phyloP scores from a whole-genome alignment of 345 rosid species.

The Mallotus nudiflorus region DNA sequence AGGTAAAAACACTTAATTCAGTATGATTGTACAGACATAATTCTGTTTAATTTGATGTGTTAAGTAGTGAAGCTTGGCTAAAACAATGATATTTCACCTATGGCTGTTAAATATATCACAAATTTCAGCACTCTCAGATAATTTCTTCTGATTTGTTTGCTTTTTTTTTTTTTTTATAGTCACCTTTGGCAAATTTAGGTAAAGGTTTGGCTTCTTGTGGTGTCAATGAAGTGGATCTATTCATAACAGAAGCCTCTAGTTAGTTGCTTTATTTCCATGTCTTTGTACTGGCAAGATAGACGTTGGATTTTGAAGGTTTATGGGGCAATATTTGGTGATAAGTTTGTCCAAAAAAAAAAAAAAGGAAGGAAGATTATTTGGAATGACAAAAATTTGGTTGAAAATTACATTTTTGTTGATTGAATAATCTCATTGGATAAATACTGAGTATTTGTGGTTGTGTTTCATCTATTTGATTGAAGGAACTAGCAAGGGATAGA shows the following conservation, averaged over 20 bases:
- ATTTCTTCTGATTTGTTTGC: neutral
- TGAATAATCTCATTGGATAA: too few species aligned
- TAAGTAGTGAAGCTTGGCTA: neutral
- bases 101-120: neutral
- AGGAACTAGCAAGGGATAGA: conserved; percentile 82
- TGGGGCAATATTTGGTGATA: too few species aligned
- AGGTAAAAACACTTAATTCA: conserved; percentile 46
- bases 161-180: neutral
- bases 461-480: conserved; percentile 20
- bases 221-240: too few species aligned
- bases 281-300: too few species aligned
- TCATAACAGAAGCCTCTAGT: too few species aligned
- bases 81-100: neutral
- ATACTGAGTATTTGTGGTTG: neutral
- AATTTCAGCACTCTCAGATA: neutral
- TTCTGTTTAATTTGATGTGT: too few species aligned
- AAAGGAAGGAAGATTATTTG: too few species aligned
- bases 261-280: too few species aligned
- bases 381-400: too few species aligned
- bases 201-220: neutral
- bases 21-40: neutral
- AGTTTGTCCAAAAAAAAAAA: too few species aligned
- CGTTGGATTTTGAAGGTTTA: too few species aligned
- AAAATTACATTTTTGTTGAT: too few species aligned
- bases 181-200: neutral